Evolutionary conservation across 2,329 filamentous ascomycete species (phyloP).

Genomic region (Fusarium newnesense): DNA sequence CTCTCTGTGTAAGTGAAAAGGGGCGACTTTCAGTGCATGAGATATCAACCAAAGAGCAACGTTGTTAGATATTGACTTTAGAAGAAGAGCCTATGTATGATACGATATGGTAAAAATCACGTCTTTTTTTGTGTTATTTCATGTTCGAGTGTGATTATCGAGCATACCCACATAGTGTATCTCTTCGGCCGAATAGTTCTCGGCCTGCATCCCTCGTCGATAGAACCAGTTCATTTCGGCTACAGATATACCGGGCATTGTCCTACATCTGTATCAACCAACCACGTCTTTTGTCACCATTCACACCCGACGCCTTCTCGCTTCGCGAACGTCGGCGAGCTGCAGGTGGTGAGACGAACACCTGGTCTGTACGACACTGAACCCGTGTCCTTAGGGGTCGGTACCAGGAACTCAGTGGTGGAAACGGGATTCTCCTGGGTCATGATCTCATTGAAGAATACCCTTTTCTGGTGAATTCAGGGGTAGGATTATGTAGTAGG

Average conservation of each 20-base stretch:
- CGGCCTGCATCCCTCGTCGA: background rate
- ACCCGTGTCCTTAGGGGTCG: background rate
- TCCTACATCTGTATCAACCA: conserved; percentile 16
- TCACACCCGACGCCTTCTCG: conserved; percentile 29
- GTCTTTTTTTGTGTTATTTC: background rate
- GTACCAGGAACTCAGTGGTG: background rate
- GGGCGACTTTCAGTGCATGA: background rate
- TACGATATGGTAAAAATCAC: background rate
- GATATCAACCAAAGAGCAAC: background rate
- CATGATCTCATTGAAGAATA: conserved; percentile 1
- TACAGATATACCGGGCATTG: conserved; percentile 13
- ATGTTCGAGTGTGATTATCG: background rate
- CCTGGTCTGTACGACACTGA: conserved; percentile 21
- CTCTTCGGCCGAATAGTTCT: background rate
- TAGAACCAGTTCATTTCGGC: conserved; percentile 22
- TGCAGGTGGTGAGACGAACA: conserved; percentile 34
- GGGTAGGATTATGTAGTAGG: background rate
- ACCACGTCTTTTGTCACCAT: conserved; percentile 10
- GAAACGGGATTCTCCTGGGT: background rate
- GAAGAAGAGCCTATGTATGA: background rate
- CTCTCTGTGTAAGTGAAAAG: background rate
- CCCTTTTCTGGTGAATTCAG: background rate
- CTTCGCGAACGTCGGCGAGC: conserved; percentile 33
- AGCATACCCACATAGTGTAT: background rate
- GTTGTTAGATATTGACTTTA: no score